Evolutionary conservation across 306 rosid species (phyloP).

Genomic region (Abrus pulchellus): DNA sequence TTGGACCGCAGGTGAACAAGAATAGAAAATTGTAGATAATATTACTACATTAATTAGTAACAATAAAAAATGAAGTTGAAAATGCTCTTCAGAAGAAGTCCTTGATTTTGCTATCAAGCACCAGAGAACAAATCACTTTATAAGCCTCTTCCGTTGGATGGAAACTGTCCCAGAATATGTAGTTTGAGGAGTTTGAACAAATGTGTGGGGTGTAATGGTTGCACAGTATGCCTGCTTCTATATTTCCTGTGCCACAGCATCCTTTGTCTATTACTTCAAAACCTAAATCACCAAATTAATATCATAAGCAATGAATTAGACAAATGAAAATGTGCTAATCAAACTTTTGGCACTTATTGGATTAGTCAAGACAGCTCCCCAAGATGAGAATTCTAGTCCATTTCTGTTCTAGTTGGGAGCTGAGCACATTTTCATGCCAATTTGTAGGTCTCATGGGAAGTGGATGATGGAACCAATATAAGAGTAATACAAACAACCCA

Average conservation of each 20-base stretch:
- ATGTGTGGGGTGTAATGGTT: constrained; percentile 41
- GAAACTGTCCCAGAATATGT: constrained; percentile 78
- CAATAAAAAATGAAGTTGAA: background rate
- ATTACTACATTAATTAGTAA: background rate
- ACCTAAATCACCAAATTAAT: constrained; percentile 55
- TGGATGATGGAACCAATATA: too few species aligned
- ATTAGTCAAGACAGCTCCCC: background rate
- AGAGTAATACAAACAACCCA: too few species aligned
- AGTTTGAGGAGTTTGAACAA: constrained; percentile 56
- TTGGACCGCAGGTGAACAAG: background rate
- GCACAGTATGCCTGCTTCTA: constrained; percentile 67
- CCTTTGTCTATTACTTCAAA: constrained; percentile 66
- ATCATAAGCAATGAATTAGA: constrained; percentile 16
- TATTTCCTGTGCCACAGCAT: constrained; percentile 85
- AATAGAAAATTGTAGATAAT: background rate
- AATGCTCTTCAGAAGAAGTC: constrained; percentile 54
- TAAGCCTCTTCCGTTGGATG: constrained; percentile 70
- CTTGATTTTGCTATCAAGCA: constrained; percentile 46
- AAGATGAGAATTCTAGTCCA: background rate
- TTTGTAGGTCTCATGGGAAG: too few species aligned
- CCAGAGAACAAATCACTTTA: constrained; percentile 40
- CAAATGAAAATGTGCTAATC: background rate
- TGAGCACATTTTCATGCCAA: background rate
- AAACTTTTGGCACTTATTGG: background rate
- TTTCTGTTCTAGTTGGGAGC: background rate